A percentile compares a stretch with the other conserved stretches of the same genome.
Conservation (phyloP, 192 early-diverging fungal species). For the Rhizoclosmatium globosum region DNA sequence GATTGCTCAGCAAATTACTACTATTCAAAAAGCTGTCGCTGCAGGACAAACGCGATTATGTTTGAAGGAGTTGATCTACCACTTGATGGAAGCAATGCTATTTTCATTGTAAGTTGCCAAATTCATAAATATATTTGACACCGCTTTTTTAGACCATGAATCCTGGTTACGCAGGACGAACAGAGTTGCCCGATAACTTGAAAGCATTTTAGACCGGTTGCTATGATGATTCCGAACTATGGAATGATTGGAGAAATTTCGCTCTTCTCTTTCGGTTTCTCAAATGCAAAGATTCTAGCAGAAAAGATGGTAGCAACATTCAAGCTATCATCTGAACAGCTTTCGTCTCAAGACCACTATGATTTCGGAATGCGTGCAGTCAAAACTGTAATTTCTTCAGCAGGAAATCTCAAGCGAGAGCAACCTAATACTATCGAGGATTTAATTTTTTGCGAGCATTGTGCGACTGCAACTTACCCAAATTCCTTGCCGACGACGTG, state of each 20-base stretch:
- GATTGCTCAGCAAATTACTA: constrained; percentile 70
- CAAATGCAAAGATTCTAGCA: constrained; percentile 63
- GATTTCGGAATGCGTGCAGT: constrained; percentile 72
- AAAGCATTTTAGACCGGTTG: constrained; percentile 69
- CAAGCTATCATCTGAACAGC: constrained; percentile 66
- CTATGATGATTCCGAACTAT: constrained; percentile 76
- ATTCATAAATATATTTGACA: not conserved
- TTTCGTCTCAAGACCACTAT: constrained; percentile 72
- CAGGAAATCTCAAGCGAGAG: constrained; percentile 66
- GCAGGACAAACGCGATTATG: constrained; percentile 57
- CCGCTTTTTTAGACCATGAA: constrained; percentile 54
- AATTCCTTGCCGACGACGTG: constrained; percentile 68
- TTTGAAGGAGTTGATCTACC: constrained; percentile 69
- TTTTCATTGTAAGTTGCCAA: constrained; percentile 52
- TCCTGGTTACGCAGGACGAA: constrained; percentile 70
- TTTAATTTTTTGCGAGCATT: constrained; percentile 65
- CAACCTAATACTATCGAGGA: constrained; percentile 64
- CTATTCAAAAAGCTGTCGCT: constrained; percentile 65
- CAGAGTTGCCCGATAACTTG: constrained; percentile 68
- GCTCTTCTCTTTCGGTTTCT: constrained; percentile 69
- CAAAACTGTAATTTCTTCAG: constrained; percentile 68
- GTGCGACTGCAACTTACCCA: constrained; percentile 67
- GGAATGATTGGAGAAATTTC: constrained; percentile 73
- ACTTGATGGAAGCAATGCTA: constrained; percentile 65
- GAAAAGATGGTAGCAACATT: constrained; percentile 74